Percentiles rank a stretch among this genome's conserved stretches.
Conservation (phyloP, 306 rosid species). For the Oxytropis ochrocephala region DNA sequence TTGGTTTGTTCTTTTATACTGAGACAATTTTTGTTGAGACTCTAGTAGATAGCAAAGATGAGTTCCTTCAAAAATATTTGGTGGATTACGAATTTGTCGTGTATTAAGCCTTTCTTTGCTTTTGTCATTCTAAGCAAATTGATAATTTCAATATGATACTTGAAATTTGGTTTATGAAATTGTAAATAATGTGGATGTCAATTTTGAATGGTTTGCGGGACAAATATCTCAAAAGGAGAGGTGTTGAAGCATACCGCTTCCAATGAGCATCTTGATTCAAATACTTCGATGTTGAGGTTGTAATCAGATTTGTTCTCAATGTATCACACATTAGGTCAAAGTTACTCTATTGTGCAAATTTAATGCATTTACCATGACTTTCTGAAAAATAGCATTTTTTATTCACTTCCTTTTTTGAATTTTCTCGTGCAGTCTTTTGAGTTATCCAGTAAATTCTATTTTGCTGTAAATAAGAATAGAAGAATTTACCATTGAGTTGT, state of each 20-base stretch:
- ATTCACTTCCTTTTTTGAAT: neutral
- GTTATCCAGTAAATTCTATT: neutral
- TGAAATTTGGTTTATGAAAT: neutral
- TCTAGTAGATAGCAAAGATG: too few species aligned
- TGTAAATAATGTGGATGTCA: neutral
- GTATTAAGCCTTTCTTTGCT: constrained; percentile 27
- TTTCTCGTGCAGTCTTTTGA: neutral
- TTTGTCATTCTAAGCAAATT: neutral
- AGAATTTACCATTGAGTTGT: neutral
- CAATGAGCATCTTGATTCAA: constrained; percentile 30
- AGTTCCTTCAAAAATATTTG: too few species aligned
- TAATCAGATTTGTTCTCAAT: neutral
- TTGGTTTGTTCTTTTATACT: too few species aligned
- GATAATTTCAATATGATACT: neutral
- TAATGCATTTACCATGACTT: neutral
- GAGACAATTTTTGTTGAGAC: too few species aligned
- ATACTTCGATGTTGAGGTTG: constrained; percentile 63
- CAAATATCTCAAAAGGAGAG: constrained; percentile 42
- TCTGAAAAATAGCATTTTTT: neutral
- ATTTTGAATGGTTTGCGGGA: constrained; percentile 39
- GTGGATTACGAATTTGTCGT: constrained; percentile 47
- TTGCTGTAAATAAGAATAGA: neutral
- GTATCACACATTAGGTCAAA: neutral
- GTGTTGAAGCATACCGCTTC: constrained; percentile 42
- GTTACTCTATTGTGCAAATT: neutral